Evolutionary conservation across 2,329 filamentous ascomycete species (phyloP).

Genomic region (Cladorrhinum sp.): DNA sequence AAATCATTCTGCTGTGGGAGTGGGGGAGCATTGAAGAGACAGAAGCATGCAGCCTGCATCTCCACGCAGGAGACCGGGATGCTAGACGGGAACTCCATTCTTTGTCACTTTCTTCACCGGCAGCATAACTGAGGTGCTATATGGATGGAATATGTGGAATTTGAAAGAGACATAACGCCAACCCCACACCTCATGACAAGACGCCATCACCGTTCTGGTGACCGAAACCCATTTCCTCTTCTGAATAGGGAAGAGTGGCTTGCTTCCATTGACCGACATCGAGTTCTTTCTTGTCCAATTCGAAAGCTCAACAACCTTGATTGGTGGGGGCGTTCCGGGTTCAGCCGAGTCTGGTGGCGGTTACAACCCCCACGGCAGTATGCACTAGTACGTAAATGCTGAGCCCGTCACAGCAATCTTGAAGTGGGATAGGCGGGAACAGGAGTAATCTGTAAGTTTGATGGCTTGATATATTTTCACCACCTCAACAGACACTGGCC

Average conservation of each 20-base stretch:
- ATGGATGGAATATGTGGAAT: not conserved
- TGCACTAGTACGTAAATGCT: not conserved
- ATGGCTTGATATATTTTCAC: not conserved
- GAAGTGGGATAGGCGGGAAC: not conserved
- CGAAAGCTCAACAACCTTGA: not conserved
- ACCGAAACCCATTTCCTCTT: not conserved
- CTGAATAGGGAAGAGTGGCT: not conserved
- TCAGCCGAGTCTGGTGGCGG: conserved; percentile 1
- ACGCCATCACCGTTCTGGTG: not conserved
- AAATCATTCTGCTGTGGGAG: not conserved
- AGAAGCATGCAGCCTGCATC: not conserved
- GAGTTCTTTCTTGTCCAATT: not conserved
- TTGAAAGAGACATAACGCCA: not conserved
- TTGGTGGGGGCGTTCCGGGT: not conserved
- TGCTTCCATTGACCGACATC: not conserved
- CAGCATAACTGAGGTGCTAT: not conserved
- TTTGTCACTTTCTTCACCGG: not conserved
- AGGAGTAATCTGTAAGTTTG: not conserved
- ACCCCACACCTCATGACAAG: not conserved
- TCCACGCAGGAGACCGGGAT: too few species aligned
- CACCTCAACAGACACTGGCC: not conserved
- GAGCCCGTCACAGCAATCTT: not conserved
- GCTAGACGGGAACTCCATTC: too few species aligned
- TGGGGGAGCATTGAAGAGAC: not conserved
- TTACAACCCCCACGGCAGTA: not conserved